Evolutionary conservation across 805 yeast species (phyloP).

Genomic region (Starmerella kuoi): DNA sequence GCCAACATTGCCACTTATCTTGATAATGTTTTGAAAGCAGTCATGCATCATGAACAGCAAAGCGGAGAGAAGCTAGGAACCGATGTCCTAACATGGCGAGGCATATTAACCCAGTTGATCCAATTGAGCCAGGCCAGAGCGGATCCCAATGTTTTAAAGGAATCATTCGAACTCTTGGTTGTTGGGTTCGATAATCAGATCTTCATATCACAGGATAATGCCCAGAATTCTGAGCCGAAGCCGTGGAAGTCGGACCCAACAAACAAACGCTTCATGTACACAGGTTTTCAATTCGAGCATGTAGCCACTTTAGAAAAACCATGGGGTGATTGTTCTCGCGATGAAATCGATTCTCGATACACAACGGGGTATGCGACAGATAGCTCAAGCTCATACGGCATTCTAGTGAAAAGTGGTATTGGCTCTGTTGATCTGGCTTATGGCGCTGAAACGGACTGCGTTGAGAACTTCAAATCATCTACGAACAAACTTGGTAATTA

Average conservation of each 20-base stretch:
- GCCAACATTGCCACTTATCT: constrained; percentile 36
- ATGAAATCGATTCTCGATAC: constrained; percentile 52
- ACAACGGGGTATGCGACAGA: constrained; percentile 36
- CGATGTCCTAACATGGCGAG: constrained; percentile 75
- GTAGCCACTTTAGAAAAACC: constrained; percentile 59
- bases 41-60: constrained; percentile 43
- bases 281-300: constrained; percentile 74
- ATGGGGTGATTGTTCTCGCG: constrained; percentile 55
- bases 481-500: constrained; percentile 49
- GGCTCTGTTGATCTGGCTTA: constrained; percentile 56
- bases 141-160: constrained; percentile 23
- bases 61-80: constrained; percentile 39
- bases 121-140: constrained; percentile 42
- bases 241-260: neutral
- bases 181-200: constrained; percentile 50
- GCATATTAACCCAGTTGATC: constrained; percentile 63
- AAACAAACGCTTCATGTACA: constrained; percentile 25
- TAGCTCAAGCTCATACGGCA: constrained; percentile 63
- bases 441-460: constrained; percentile 90
- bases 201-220: constrained; percentile 25
- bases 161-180: constrained; percentile 49
- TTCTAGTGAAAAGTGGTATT: constrained; percentile 75
- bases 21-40: constrained; percentile 43
- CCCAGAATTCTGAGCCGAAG: neutral
- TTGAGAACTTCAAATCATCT: constrained; percentile 57